Evolutionary conservation across 257 asterid genomes (phyloP), one percentile per base, ranked within the genome.

Genomic region (Eustoma russellianum): DNA sequence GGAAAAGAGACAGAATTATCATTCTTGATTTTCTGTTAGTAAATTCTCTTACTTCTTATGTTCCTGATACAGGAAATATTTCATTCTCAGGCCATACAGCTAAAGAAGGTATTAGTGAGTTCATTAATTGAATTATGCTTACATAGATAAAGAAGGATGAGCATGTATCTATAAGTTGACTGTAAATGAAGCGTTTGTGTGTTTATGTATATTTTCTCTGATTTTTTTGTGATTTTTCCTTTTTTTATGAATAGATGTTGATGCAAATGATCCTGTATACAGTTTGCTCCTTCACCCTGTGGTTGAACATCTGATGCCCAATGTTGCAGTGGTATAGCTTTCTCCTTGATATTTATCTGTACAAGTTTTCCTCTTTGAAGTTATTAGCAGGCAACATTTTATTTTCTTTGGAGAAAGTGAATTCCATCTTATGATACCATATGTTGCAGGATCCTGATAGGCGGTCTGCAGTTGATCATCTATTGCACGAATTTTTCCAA

Each of bases 401-500:
- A 53, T 46, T n/a, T 45, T n/a, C 38, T 14, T 10, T 56, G 15
- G 30, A 24, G 30, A 2, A 24, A 24, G 30, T 24, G 30, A 2
- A 24, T 24, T 24, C 30, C 57, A 33, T 66, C 34, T 38, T 16
- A 24, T 46, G 35, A 59, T 41, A 50, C 45, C 50, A 43, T 19
- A 18, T 13, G 38, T 34, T 60, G 62, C 79, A 88, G 95, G 64
- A 59, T 55, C 66, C 83, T 48, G 68, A 79, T 72, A 61, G 75
- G 43, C 70, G 65, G 63, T 44, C 46, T 18, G 19, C 66, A 24
- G 80, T 82, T 55, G 80, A 80, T 52, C 61, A 69, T 59, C 71
- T 84, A 34, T 72, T 88, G 77, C 88, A 84, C 7, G 81, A 88
- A 58, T 87, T 84, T 64, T 77, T 88, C 65, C 95, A 80, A 73